Percentiles rank a stretch among this genome's conserved stretches.
Evolutionary conservation across 768 basidiomycete genomes (phyloP).

Genomic region (Tylopilus felleus): DNA sequence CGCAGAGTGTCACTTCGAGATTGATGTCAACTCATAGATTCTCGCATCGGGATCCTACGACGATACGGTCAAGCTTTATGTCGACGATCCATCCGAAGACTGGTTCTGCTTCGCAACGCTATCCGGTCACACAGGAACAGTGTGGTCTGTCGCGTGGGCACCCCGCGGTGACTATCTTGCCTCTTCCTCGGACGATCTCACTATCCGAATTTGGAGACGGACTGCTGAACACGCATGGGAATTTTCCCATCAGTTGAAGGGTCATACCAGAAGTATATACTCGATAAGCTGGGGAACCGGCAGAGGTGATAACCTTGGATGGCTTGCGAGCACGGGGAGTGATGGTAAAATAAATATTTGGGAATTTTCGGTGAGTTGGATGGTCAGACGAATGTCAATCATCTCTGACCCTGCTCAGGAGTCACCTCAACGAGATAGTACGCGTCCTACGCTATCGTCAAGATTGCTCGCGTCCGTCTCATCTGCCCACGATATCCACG

Average conservation of each 20-base stretch:
- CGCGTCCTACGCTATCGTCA: conserved; percentile 30
- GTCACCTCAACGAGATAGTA: conserved; percentile 4
- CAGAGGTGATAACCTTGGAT: conserved; percentile 52
- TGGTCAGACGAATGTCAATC: not conserved
- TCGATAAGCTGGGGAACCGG: conserved; percentile 70
- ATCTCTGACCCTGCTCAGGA: conserved; percentile 12
- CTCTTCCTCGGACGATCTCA: conserved; percentile 81
- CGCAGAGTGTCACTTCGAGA: not conserved
- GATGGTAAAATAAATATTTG: conserved; percentile 85
- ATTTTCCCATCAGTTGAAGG: conserved; percentile 53
- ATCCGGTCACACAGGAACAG: conserved; percentile 78
- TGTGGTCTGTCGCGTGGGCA: conserved; percentile 86
- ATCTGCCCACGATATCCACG: conserved; percentile 76
- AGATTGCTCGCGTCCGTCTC: conserved; percentile 53
- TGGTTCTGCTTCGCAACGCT: conserved; percentile 89
- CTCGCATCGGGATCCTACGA: conserved; percentile 97
- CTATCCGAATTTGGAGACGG: conserved; percentile 83
- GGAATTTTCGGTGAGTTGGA: conserved; percentile 57
- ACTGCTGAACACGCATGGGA: conserved; percentile 60
- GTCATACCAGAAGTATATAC: conserved; percentile 76
- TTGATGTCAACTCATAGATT: conserved; percentile 51
- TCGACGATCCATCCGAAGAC: conserved; percentile 91
- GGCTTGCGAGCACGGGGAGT: conserved; percentile 81
- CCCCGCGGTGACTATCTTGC: conserved; percentile 80
- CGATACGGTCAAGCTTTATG: conserved; percentile 89